A percentile compares a stretch with the other conserved stretches of the same genome.
Conservation (phyloP, 768 basidiomycete genomes). For the Tephrocybe sp. region DNA sequence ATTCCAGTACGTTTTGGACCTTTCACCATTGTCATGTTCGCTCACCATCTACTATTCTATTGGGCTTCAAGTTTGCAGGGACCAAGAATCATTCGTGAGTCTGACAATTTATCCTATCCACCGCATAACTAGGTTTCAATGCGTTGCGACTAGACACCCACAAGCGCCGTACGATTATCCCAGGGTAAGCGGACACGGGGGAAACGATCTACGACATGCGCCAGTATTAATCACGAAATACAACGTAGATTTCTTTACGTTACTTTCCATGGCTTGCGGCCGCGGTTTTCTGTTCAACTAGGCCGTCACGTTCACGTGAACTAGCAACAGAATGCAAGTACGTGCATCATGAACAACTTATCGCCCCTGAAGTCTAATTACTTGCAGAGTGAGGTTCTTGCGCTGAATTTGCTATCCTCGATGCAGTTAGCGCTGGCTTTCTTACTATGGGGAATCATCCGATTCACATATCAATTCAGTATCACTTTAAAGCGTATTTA, state of each 20-base stretch:
- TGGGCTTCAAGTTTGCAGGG: constrained; percentile 8
- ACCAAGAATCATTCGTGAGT: constrained; percentile 13
- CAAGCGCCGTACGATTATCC: constrained; percentile 15
- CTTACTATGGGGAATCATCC: no score
- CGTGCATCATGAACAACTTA: no score
- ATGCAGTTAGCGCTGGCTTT: no score
- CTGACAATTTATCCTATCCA: not conserved
- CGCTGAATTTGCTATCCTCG: no score
- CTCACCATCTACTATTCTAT: not conserved
- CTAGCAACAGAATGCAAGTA: no score
- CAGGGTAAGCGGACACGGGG: constrained; percentile 1
- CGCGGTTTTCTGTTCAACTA: constrained; percentile 14
- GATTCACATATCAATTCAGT: no score
- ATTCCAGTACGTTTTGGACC: constrained; percentile 3
- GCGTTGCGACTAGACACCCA: constrained; percentile 5
- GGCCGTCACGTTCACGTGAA: constrained; percentile 14
- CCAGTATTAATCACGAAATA: not conserved
- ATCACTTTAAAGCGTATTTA: no score
- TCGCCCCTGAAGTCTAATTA: no score
- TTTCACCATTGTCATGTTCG: not conserved
- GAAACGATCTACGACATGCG: not conserved
- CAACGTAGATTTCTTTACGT: constrained; percentile 15
- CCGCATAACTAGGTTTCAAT: not conserved
- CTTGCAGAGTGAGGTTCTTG: no score
- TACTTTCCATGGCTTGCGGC: constrained; percentile 12